Conservation (phyloP, 768 basidiomycete species). For the Russula sp. region DNA sequence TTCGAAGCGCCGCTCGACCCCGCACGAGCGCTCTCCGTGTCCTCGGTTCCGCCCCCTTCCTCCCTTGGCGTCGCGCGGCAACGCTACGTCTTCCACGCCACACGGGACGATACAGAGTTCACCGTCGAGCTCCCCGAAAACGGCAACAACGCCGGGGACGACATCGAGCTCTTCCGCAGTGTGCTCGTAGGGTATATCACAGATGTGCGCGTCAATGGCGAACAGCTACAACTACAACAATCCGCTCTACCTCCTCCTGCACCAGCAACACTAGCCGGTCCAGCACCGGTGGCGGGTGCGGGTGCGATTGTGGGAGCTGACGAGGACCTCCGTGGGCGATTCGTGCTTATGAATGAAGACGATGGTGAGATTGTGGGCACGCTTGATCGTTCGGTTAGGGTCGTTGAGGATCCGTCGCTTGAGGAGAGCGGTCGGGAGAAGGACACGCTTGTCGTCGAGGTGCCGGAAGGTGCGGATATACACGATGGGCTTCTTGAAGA, state of each 20-base stretch:
- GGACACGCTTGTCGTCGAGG: constrained; percentile 28
- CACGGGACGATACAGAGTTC: constrained; percentile 27
- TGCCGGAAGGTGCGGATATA: constrained; percentile 24
- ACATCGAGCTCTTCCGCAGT: constrained; percentile 28
- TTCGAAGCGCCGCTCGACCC: constrained; percentile 31
- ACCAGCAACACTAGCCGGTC: too few relatives aligned
- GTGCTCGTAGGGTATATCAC: constrained; percentile 27
- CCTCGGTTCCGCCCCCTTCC: constrained; percentile 12
- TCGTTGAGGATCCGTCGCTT: constrained; percentile 27
- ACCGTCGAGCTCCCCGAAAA: constrained; percentile 19
- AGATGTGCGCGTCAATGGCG: constrained; percentile 4
- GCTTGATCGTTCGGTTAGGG: constrained; percentile 23
- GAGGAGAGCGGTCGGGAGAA: constrained; percentile 23
- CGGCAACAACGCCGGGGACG: constrained; percentile 5
- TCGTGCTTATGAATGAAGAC: constrained; percentile 30
- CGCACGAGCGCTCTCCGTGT: constrained; percentile 17
- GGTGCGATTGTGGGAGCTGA: constrained; percentile 7
- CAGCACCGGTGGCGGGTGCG: too few relatives aligned
- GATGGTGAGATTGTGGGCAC: constrained; percentile 27
- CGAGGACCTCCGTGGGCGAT: constrained; percentile 29
- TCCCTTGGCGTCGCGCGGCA: constrained; percentile 10
- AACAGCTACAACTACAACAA: background rate
- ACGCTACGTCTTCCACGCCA: constrained; percentile 28
- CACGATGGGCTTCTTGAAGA: constrained; percentile 15
- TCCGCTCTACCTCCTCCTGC: background rate